Evolutionary conservation across 306 rosid species (phyloP), one percentile per base, ranked within the genome.

Genomic region (Prunus mira): DNA sequence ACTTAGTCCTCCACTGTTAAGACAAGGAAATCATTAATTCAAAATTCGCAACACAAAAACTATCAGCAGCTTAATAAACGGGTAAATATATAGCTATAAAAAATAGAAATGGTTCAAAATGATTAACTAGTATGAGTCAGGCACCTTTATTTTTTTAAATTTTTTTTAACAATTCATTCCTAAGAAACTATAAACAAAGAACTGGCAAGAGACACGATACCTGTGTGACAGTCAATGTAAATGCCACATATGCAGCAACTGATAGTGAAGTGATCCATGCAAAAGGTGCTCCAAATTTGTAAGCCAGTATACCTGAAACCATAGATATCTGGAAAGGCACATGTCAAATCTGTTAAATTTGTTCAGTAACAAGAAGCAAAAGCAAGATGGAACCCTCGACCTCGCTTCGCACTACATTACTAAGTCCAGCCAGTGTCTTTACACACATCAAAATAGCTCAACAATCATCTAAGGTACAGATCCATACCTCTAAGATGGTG

Each of bases 231-330:
- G 89, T 67, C 82, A 95, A 86, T 60, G 99, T 95, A 74, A 95
- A 95, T 65, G 65, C 25, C 73, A 95, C 78, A 74, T 95, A 95
- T 60, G 99, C 97, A 86, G 93, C 91, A 80, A 95, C 99, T 54
- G 99, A 95, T 27, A 92, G 84, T 46, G 97, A 95, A 43, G 99
- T 95, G 84, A 95, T 95, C 91, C 90, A 86, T 0, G 97, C 99
- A 87, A 95, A 95, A 70, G 97, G 92, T 74, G 97, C 93, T 82
- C 97, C 97, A 82, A 92, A 92, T 70, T 92, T 90, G 91, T 95
- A 95, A 65, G 97, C 97, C 80, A 95, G 88, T 73, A 95, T 95
- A 82, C 99, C 99, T 72, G 99, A 84, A 83, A 95, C 99, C 97
- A 95, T 85, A 76, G 96, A 90, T 90, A 95, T 95, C 99, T 95